Base-by-base conservation (phyloP, 1,284 basidiomycete species). In the Ustilago esculenta region DNA sequence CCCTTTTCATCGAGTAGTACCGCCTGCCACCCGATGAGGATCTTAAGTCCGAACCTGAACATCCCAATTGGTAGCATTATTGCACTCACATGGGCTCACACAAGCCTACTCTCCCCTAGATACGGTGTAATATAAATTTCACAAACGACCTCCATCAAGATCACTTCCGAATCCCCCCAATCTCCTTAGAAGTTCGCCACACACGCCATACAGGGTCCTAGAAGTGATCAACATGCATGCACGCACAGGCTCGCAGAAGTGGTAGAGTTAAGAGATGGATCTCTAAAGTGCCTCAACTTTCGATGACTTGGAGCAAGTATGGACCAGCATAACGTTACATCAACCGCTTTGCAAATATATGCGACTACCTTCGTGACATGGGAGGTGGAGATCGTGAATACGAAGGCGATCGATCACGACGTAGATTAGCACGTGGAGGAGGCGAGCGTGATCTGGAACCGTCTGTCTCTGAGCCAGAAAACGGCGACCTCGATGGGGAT, bases 61-160 rank as follows among this genome's bases (percentile, higher is more conserved):
- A 66, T 32, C 58, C 68, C 2, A 71, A 71, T 34, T 71, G 68
- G 68, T 71, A 35, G 41, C 30, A n/a, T n/a, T n/a, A n/a, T n/a
- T 20, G 21, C 8, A 18, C 12, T 7, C 9, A 40, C 12, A 5
- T 7, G 11, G 4, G 30, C 14, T 10, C 15, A 21, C 41, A 44
- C 4, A 23, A 27, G 2, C 23, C 36, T 29, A 40, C 36, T 11
- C 23, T 3, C 20, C 10, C 48, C 10, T 34, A 33, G 30, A 35
- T 25, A 35, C 30, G 17, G 43, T 24, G 34, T 23, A 44, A 23
- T 32, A n/a, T 30, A 27, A 40, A 32, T 9, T 29, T 29, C n/a
- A n/a, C n/a, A n/a, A n/a, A n/a, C n/a, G n/a, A n/a, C n/a, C n/a
- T n/a, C n/a, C n/a, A n/a, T n/a, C n/a, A n/a, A n/a, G n/a, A n/a